These are phyloP conservation scores for Talaromyces funiculosus DNA, from an alignment of 2,329 filamentous ascomycete genomes.

Conservation along the genomic window DNA sequence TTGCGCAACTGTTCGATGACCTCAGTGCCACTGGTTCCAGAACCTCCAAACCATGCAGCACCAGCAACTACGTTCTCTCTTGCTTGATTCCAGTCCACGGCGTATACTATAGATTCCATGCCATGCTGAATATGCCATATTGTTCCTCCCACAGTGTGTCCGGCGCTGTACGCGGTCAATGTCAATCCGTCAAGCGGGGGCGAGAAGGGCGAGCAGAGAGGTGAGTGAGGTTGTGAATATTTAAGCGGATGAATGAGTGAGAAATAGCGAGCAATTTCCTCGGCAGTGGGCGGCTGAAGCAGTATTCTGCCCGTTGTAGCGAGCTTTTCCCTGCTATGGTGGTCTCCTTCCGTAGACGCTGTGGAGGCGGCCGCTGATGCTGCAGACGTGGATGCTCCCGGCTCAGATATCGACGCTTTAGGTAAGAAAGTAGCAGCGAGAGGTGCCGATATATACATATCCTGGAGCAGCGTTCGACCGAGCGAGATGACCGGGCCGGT, in stretches of 20 bases:
- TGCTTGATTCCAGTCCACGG: constrained; percentile 97
- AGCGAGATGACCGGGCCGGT: constrained; percentile 90
- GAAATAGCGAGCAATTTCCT: constrained; percentile 92
- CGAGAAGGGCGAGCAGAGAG: constrained; percentile 77
- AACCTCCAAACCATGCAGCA: constrained; percentile 85
- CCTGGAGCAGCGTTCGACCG: constrained; percentile 82
- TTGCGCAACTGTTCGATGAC: constrained; percentile 91
- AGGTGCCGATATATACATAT: constrained; percentile 85
- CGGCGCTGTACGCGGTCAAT: constrained; percentile 93
- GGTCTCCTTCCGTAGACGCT: constrained; percentile 22
- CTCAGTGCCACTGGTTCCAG: constrained; percentile 72
- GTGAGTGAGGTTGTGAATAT: constrained; percentile 94
- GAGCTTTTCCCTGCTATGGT: constrained; percentile 27
- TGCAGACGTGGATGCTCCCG: constrained; percentile 45
- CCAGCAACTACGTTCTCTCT: constrained; percentile 90
- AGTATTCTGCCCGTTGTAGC: constrained; percentile 44
- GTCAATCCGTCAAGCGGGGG: constrained; percentile 85
- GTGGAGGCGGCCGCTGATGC: constrained; percentile 30
- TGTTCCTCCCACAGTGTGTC: constrained; percentile 90
- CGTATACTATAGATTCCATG: constrained; percentile 93
- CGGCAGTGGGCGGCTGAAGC: constrained; percentile 65
- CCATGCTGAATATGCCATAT: constrained; percentile 99
- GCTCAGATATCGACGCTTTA: constrained; percentile 58
- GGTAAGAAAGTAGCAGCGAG: constrained; percentile 81
- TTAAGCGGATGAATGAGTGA: constrained; percentile 85